These are phyloP conservation scores for Hordeum marinum DNA, from an alignment of 176 grass and related monocot species.

Conservation along the genomic window DNA sequence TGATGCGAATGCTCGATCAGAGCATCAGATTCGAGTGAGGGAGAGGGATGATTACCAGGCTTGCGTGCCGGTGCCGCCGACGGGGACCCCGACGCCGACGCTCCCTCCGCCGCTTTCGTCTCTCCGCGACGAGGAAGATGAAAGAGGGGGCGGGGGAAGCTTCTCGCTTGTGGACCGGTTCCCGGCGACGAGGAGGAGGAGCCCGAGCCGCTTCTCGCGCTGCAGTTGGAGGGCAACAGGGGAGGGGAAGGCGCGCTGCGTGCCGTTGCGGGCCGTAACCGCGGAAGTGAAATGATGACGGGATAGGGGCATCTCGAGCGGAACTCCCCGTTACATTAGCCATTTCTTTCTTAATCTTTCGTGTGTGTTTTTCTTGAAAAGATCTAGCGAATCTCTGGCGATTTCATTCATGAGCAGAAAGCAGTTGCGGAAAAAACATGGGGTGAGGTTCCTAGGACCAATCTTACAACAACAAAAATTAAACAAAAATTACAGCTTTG, in stretches of 20 bases:
- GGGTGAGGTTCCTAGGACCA: too few species aligned
- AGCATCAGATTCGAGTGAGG: neutral
- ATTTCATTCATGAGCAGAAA: too few species aligned
- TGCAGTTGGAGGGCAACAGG: neutral
- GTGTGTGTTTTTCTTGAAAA: too few species aligned
- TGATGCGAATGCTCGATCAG: neutral
- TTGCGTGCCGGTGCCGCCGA: neutral
- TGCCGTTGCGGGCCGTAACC: neutral
- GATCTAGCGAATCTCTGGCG: too few species aligned
- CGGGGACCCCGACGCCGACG: neutral
- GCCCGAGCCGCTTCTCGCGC: neutral
- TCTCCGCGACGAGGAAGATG: neutral
- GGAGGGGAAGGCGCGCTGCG: neutral
- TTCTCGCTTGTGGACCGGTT: neutral
- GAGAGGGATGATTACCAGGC: neutral
- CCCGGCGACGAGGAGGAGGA: neutral
- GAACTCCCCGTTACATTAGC: too few species aligned
- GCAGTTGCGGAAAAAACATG: too few species aligned
- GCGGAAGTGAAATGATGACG: neutral
- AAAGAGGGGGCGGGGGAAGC: neutral
- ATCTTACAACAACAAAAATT: too few species aligned
- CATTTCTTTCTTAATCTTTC: too few species aligned
- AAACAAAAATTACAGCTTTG: too few species aligned
- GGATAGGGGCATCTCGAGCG: neutral
- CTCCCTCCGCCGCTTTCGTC: neutral